Base-by-base conservation (phyloP, 768 basidiomycete genomes). In the Leccinum uliginosum region DNA sequence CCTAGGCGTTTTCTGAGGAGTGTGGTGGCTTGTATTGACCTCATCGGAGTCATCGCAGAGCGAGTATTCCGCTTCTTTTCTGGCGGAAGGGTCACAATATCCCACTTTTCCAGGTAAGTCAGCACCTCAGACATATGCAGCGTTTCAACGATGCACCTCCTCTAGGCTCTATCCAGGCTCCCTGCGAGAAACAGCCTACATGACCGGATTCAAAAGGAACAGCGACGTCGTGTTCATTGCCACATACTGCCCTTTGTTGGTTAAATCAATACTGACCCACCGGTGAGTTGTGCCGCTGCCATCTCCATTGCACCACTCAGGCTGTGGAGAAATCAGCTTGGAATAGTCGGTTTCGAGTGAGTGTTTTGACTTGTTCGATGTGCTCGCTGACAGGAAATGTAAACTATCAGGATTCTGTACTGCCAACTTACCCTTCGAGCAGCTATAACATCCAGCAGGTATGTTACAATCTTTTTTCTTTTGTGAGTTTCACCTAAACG, bases 401-500 rank as follows among this genome's bases (percentile, higher is more conserved):
- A 17, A 35, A 35, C 15, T 35, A 6, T 32, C 53, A 84, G n/a
- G n/a, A n/a, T n/a, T n/a, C n/a, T n/a, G 81, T 61, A 77, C 83
- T 10, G 75, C 73, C 1, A 62, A 67, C 85, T 0, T 79, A 81
- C 60, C 74, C 68, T n/a, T 85, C 84, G 3, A 83, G 82, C 0
- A 81, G 80, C 54, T 86, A 76, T 70, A 81, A 83, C 55, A 77
- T 78, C 2, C 84, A 86, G 62, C 78, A 83, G 75, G 83, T 83
- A 48, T 29, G 54, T 17, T 19, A 1, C n/a, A 12, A 5, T 8
- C 6, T 4, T 9, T 7, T 7, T 7, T 1, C n/a, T 27, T 11
- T 17, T 17, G 3, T 4, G 29, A 4, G 11, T 23, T 29, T 5
- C 10, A 12, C 11, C 12, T 15, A 8, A 21, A 21, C 26, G 6